Conservation (phyloP, 768 basidiomycete genomes). For the Russula vinacea region DNA sequence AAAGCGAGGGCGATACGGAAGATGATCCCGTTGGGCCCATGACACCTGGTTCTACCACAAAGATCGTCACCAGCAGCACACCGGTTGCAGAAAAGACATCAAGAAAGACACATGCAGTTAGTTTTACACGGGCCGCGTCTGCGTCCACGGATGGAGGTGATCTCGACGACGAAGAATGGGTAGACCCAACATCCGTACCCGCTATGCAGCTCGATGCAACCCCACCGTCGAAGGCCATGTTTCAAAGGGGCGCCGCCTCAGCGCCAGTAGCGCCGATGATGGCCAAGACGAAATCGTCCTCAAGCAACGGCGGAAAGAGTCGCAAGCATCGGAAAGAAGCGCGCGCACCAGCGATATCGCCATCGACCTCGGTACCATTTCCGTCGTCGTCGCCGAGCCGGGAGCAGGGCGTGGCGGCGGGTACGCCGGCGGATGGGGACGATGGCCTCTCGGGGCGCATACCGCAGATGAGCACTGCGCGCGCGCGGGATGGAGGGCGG, state of each 20-base stretch:
- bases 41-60: constrained; percentile 52
- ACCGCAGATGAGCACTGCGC: constrained; percentile 66
- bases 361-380: constrained; percentile 16
- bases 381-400: constrained; percentile 13
- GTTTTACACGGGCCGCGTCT: constrained; percentile 36
- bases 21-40: constrained; percentile 69
- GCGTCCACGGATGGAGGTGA: constrained; percentile 38
- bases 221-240: constrained; percentile 6
- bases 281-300: constrained; percentile 27
- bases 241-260: constrained; percentile 3
- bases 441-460: constrained; percentile 29
- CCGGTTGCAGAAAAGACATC: constrained; percentile 23
- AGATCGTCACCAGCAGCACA: constrained; percentile 30
- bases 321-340: constrained; percentile 40
- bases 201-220: constrained; percentile 20
- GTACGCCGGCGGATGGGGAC: neutral
- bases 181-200: constrained; percentile 58
- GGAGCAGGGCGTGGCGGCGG: neutral
- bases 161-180: constrained; percentile 55
- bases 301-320: constrained; percentile 37
- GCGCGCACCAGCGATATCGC: constrained; percentile 28
- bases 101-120: constrained; percentile 35
- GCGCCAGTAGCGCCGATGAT: constrained; percentile 21
- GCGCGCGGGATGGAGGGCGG: constrained; percentile 74
- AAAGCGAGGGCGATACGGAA: constrained; percentile 62